These are phyloP conservation scores for Megacollybia platyphylla DNA, from an alignment of 1,284 basidiomycete species.

Conservation along the genomic window DNA sequence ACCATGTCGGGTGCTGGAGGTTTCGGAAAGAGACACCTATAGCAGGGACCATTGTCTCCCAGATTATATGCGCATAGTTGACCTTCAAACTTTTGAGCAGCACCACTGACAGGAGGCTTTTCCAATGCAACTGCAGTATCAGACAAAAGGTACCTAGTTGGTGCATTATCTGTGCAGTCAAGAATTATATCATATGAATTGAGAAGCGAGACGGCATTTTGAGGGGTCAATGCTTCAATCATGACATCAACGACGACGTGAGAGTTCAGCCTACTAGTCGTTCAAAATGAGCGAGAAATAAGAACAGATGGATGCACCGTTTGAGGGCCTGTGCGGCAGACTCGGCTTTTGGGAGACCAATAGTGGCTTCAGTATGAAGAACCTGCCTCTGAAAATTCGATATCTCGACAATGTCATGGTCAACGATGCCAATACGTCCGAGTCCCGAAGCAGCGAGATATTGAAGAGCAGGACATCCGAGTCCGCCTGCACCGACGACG, in stretches of 20 bases:
- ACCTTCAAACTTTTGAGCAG: slow-evolving; percentile 86
- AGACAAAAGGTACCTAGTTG: slow-evolving; percentile 90
- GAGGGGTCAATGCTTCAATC: slow-evolving; percentile 36
- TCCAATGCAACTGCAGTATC: slow-evolving; percentile 70
- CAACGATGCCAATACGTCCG: slow-evolving; percentile 83
- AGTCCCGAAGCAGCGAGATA: slow-evolving; percentile 90
- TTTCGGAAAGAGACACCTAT: slow-evolving; percentile 86
- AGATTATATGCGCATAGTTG: slow-evolving; percentile 80
- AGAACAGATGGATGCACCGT: slow-evolving; percentile 28
- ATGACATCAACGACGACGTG: slow-evolving; percentile 41
- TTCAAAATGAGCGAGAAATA: slow-evolving; percentile 2
- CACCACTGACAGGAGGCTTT: slow-evolving; percentile 83
- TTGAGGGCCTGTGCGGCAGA: slow-evolving; percentile 64
- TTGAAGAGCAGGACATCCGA: slow-evolving; percentile 92
- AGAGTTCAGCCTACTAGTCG: slow-evolving; percentile 54
- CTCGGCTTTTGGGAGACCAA: slow-evolving; percentile 78
- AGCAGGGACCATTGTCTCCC: slow-evolving; percentile 70
- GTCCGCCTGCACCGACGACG: slow-evolving; percentile 90
- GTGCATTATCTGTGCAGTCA: slow-evolving; percentile 93
- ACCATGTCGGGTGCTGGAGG: slow-evolving; percentile 50
- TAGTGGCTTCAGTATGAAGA: slow-evolving; percentile 68
- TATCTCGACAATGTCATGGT: slow-evolving; percentile 83
- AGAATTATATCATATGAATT: slow-evolving; percentile 65
- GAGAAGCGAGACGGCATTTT: slow-evolving; percentile 54
- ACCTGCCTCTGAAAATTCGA: slow-evolving; percentile 95